These are phyloP conservation scores for Saprolegnia parasitica DNA, from an alignment of 352 stramenopile species.

Conservation along the genomic window DNA sequence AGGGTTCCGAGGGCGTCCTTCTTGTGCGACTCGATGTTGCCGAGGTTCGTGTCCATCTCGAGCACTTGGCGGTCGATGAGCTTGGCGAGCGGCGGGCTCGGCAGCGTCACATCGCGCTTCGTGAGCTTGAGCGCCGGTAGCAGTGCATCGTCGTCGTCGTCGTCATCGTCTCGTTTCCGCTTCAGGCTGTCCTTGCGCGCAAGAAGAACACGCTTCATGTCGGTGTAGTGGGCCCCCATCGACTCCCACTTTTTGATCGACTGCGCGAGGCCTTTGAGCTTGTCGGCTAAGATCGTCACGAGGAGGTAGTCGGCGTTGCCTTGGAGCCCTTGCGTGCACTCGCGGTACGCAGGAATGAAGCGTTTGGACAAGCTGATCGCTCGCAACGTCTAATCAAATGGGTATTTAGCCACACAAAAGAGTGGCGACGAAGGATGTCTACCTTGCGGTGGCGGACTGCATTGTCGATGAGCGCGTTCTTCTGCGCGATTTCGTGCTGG, in stretches of 20 bases:
- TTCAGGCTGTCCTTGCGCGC: conserved; percentile 12
- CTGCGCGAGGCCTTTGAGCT: conserved; percentile 49
- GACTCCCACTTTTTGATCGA: conserved; percentile 69
- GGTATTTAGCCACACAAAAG: background rate
- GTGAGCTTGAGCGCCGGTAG: conserved; percentile 5
- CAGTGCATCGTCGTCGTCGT: background rate
- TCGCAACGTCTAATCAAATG: conserved; percentile 37
- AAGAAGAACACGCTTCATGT: conserved; percentile 47
- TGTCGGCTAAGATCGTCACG: conserved; percentile 66
- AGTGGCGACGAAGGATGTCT: background rate
- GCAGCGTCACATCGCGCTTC: conserved; percentile 2
- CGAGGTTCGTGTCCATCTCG: conserved; percentile 16
- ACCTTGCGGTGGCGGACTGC: conserved; percentile 58
- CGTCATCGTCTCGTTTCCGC: background rate
- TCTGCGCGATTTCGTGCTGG: conserved; percentile 49
- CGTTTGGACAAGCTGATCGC: conserved; percentile 53
- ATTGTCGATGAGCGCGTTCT: conserved; percentile 58
- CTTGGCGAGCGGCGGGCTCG: conserved; percentile 15
- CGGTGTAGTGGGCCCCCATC: conserved; percentile 66
- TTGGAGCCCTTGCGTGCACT: conserved; percentile 61
- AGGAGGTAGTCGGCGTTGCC: conserved; percentile 65
- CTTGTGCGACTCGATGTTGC: conserved; percentile 8
- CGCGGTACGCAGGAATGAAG: conserved; percentile 65
- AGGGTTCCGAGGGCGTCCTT: conserved; percentile 11
- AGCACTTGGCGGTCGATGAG: conserved; percentile 26